phyloP scores from a whole-genome alignment of 208 protist species.

The Trypanosoma platydactyli region DNA sequence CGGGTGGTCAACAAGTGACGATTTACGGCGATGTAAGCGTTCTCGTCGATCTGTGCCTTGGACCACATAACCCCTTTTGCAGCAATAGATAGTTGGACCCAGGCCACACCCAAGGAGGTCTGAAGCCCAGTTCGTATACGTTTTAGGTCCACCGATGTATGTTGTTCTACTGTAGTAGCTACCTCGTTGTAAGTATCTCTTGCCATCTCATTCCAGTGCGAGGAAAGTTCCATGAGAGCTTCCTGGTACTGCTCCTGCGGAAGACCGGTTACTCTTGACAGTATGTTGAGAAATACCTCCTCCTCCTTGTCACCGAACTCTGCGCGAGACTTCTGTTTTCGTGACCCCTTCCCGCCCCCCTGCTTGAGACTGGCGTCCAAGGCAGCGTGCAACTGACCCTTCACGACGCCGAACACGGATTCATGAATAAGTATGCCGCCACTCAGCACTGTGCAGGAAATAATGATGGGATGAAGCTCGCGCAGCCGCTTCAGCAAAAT shows the following conservation, averaged over 20 bases:
- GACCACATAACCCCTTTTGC: constrained; percentile 63
- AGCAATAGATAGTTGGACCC: constrained; percentile 43
- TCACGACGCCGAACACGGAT: constrained; percentile 33
- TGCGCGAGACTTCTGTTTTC: constrained; percentile 13
- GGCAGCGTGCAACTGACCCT: constrained; percentile 27
- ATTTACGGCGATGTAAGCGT: constrained; percentile 31
- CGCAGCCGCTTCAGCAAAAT: constrained; percentile 41
- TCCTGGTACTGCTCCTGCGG: constrained; percentile 12
- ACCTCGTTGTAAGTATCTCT: constrained; percentile 37
- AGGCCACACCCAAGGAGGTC: constrained; percentile 36
- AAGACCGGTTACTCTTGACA: constrained; percentile 29
- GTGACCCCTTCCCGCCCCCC: background rate
- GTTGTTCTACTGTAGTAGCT: constrained; percentile 23
- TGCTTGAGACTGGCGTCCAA: constrained; percentile 16
- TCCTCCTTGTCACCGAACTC: constrained; percentile 23
- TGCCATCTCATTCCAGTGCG: constrained; percentile 38
- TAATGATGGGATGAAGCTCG: constrained; percentile 59
- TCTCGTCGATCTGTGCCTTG: constrained; percentile 43
- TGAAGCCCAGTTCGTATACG: constrained; percentile 43
- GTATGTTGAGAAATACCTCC: constrained; percentile 21
- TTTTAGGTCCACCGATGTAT: constrained; percentile 45
- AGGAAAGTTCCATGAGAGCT: constrained; percentile 37
- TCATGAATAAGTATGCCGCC: constrained; percentile 40
- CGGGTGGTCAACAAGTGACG: constrained; percentile 43
- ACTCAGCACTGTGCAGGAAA: constrained; percentile 36